Base-by-base conservation (phyloP, 129 eudicot genomes). In the Tanacetum coccineum region DNA sequence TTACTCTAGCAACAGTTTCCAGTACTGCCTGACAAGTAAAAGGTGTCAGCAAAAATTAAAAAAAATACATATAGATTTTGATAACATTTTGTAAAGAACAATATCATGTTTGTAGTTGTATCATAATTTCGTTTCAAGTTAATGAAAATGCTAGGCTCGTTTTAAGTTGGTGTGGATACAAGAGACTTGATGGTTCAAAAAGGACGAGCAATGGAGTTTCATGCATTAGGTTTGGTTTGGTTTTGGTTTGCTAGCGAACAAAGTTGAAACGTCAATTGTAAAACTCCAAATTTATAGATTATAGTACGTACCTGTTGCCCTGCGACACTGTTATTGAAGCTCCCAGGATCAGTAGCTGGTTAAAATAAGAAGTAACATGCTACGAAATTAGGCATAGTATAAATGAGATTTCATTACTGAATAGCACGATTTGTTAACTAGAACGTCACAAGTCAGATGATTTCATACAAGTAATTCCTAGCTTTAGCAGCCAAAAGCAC, bases 1-100 rank as follows among this genome's bases (percentile, higher is more conserved):
- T 91, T 52, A 91, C 95, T 79, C 95, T 91, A 47, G 97, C 97
- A 81, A 91, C 97, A 72, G 95, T 87, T 84, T 87, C 97, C 84
- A 91, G 56, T 66, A 87, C 85, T 76, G 97, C 97, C 97, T 91
- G 87, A 73, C 61, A 71, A 62, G 80, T 69, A 21, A 74, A 74
- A 66, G 26, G 53, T 59, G 56, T 78, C 62, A 46, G 64, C 1
- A 74, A 69, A 9, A 30, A 45, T 56, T 51, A 62, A 46, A 46
- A n/a, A 74, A 26, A 30, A 55, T 15, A 55, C 20, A 58, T 69
- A 25, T 13, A n/a, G 59, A 59, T 52, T 42, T 10, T 40, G 36
- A 14, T 66, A 20, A 21, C 30, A 44, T 59, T 55, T 63, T 54
- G n/a, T 46, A 10, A 51, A 51, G 63, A 62, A 0, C 48, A 1